Conservation (phyloP, 345 rosid species). For the Gossypium thurberi region DNA sequence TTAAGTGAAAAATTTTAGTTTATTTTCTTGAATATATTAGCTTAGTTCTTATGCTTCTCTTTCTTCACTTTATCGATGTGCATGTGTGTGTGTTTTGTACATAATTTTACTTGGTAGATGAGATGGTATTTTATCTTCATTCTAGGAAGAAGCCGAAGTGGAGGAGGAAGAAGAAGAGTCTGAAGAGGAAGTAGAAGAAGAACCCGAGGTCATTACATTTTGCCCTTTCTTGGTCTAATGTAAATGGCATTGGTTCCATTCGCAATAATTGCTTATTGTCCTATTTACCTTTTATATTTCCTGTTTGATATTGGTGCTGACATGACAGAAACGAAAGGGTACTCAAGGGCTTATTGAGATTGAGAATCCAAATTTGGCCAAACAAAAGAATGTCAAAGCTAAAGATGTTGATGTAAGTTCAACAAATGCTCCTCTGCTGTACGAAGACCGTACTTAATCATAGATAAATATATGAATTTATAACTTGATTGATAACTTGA, state of each 20-base stretch:
- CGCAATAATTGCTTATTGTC: background rate
- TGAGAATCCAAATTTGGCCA: slow-evolving; percentile 79
- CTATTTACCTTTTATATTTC: background rate
- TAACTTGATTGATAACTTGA: background rate
- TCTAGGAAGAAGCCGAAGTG: slow-evolving; percentile 38
- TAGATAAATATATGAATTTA: background rate
- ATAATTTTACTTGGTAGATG: background rate
- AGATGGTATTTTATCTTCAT: background rate
- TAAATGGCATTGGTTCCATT: background rate
- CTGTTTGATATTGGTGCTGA: background rate
- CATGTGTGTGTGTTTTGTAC: background rate
- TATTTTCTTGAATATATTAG: background rate
- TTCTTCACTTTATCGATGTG: background rate
- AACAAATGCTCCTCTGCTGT: background rate
- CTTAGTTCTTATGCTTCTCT: background rate
- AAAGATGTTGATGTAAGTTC: slow-evolving; percentile 54
- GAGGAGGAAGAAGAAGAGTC: slow-evolving; percentile 19
- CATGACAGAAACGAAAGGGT: slow-evolving; percentile 67
- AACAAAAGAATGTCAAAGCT: slow-evolving; percentile 61
- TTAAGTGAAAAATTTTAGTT: background rate
- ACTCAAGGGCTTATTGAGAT: slow-evolving; percentile 71
- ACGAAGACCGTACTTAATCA: background rate
- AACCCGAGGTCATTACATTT: slow-evolving; percentile 27
- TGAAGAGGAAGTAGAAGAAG: slow-evolving; percentile 48
- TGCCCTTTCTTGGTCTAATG: background rate